Conservation (phyloP, 108 stramenopile genomes). For the Craspedostauros australis region DNA sequence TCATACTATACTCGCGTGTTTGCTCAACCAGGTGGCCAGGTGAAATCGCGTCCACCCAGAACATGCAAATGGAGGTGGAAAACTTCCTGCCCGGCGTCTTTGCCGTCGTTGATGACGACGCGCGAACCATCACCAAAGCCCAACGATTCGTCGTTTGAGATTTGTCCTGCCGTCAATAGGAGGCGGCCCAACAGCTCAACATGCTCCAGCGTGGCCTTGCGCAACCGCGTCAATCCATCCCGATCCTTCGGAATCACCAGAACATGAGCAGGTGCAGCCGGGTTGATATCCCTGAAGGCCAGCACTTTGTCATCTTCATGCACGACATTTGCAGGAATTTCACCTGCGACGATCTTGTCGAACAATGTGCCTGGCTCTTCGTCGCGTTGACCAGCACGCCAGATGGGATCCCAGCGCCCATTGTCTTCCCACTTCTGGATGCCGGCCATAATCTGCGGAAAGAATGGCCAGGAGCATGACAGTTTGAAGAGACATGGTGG, state of each 20-base stretch:
- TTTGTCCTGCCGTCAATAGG: conserved; percentile 86
- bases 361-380: conserved; percentile 83
- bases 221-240: conserved; percentile 78
- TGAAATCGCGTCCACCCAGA: conserved; percentile 72
- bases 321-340: conserved; percentile 90
- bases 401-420: conserved; percentile 78
- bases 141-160: conserved; percentile 76
- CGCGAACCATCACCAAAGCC: conserved; percentile 85
- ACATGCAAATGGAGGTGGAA: conserved; percentile 94
- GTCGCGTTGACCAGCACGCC: conserved; percentile 74
- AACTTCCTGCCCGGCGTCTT: conserved; percentile 89
- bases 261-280: conserved; percentile 91
- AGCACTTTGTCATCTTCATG: conserved; percentile 90
- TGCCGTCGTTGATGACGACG: conserved; percentile 93
- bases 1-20: no score
- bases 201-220: conserved; percentile 82
- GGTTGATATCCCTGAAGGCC: conserved; percentile 96
- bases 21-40: conserved; percentile 74
- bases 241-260: conserved; percentile 97
- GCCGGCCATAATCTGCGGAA: conserved; percentile 29
- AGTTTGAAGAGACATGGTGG: not conserved
- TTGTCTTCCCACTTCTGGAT: conserved; percentile 48
- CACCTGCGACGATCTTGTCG: conserved; percentile 88
- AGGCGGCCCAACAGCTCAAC: conserved; percentile 88
- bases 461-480: not conserved